Percentiles rank a stretch among this genome's conserved stretches.
These are phyloP conservation scores for Lipomyces oligophaga DNA, from an alignment of 805 yeast species.

Conservation along the genomic window DNA sequence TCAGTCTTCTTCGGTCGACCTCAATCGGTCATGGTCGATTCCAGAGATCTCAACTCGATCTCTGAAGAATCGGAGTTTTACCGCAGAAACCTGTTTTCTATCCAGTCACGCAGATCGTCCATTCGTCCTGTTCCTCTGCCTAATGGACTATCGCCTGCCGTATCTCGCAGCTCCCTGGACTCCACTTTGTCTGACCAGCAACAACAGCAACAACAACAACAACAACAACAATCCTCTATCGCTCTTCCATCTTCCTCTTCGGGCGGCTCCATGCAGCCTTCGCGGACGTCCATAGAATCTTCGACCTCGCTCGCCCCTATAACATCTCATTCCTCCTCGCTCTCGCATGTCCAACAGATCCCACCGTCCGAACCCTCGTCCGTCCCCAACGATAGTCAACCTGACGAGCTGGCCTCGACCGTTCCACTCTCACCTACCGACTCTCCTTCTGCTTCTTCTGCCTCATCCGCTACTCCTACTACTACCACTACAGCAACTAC, in stretches of 20 bases:
- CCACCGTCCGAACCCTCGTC: slow-evolving; percentile 3
- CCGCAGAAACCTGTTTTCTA: background rate
- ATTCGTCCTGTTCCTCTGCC: background rate
- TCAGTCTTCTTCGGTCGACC: slow-evolving; percentile 15
- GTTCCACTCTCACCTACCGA: slow-evolving; percentile 4
- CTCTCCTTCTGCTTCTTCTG: slow-evolving; percentile 1
- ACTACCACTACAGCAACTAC: background rate
- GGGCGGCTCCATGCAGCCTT: background rate
- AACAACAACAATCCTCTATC: background rate
- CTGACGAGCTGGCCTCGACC: too few species aligned
- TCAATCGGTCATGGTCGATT: slow-evolving; percentile 18
- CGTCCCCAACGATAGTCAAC: too few species aligned
- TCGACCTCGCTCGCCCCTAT: slow-evolving; percentile 4
- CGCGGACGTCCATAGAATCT: background rate
- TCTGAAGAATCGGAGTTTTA: slow-evolving; percentile 1
- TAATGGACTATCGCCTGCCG: too few species aligned
- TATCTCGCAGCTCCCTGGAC: too few species aligned
- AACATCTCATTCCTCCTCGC: slow-evolving; percentile 2
- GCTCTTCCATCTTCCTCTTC: background rate
- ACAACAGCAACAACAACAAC: background rate
- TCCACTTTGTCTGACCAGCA: too few species aligned
- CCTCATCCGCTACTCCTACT: background rate
- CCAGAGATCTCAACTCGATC: background rate
- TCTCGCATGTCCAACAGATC: background rate
- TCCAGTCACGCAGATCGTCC: background rate